phyloP scores from a whole-genome alignment of 2,329 filamentous ascomycete genomes.

The Paecilomyces sp. region DNA sequence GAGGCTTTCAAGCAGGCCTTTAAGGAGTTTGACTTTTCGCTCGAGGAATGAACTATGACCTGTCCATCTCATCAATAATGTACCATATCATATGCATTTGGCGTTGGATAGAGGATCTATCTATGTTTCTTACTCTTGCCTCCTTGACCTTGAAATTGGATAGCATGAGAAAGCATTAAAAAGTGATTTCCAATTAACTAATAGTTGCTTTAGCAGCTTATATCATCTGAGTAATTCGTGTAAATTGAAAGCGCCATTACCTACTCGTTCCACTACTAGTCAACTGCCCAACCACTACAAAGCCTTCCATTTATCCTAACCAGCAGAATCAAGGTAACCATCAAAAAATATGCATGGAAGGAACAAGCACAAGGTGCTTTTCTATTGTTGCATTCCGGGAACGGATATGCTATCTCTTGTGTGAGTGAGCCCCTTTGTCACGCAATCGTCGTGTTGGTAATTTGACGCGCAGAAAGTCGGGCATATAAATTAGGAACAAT shows the following conservation, averaged over 20 bases:
- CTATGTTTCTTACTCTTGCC: neutral
- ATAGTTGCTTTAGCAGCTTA: too few species aligned
- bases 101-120: neutral
- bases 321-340: neutral
- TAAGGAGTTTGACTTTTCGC: slow-evolving; percentile 77
- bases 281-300: too few species aligned
- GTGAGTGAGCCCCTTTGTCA: neutral
- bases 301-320: neutral
- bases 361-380: neutral
- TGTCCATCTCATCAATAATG: neutral
- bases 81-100: neutral
- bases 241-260: too few species aligned
- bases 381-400: neutral
- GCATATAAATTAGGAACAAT: neutral
- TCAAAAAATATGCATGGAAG: neutral
- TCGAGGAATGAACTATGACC: slow-evolving; percentile 22
- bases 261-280: too few species aligned
- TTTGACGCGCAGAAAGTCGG: neutral
- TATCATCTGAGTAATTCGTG: too few species aligned
- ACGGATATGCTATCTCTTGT: neutral
- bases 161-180: neutral
- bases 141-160: neutral
- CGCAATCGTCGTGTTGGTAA: neutral
- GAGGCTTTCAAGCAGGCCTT: slow-evolving; percentile 75
- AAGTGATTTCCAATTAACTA: neutral